Base-by-base conservation (phyloP, 176 grass and related monocot species). In the Secale cereale region DNA sequence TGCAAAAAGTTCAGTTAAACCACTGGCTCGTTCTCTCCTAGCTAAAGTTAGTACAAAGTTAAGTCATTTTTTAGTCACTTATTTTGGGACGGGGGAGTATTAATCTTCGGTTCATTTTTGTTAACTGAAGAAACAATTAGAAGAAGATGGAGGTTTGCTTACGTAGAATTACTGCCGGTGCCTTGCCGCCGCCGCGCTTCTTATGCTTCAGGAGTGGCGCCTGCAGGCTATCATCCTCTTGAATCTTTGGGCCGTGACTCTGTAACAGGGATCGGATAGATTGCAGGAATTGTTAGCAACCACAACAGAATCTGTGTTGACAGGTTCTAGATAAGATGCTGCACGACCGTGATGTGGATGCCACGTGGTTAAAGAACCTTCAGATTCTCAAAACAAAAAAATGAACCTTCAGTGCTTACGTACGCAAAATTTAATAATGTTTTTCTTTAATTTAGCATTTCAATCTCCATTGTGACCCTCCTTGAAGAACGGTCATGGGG, bases 131-230 rank as follows among this genome's bases (percentile, higher is more conserved):
- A 65, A 52, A 17, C 48, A 52, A 52, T 52, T 7, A 6, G 15
- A 52, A 48, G 45, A 48, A 28, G 0, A 29, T 33, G 22, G 59
- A 57, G n/a, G 7, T 72, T 3, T 79, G 27, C 78, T 89, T 71
- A 89, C 87, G 78, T 16, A 90, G 72, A 46, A 90, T 40, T 39
- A 90, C 33, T 29, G 72, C 78, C 1, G 78, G 88, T 15, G 83
- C 88, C 71, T 86, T 86, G 70, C 71, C 82, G 70, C 78, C 71
- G n/a, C 16, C 19, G 6, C 37, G 70, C 28, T 85, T 81, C 22
- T 82, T 89, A 1, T 82, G 71, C 71, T 86, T 85, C 3, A 89
- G 33, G 36, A 89, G 83, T 8, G 88, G 88, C 50, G 22, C 70
- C n/a, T 63, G 11, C 60, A 65, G 61, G 27, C 27, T 65, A 0